phyloP scores from a whole-genome alignment of 2,329 filamentous ascomycete species.

The Stylonectria norvegica region DNA sequence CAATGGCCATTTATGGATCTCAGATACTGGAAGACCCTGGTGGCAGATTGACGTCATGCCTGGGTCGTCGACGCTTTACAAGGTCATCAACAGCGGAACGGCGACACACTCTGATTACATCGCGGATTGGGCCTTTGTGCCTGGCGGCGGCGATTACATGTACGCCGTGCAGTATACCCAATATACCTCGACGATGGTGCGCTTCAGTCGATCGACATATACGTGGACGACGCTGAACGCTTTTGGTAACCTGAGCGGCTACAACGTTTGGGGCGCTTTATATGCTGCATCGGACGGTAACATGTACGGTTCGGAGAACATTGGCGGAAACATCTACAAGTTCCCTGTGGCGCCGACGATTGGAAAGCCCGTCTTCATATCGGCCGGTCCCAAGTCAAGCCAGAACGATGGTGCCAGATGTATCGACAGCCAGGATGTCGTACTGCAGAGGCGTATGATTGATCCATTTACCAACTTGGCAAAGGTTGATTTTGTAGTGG shows the following conservation, averaged over 20 bases:
- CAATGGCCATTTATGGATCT: constrained; percentile 11
- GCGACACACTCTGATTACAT: not conserved
- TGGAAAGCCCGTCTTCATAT: not conserved
- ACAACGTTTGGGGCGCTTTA: not conserved
- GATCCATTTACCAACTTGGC: too few relatives aligned
- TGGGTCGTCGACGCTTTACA: constrained; percentile 4
- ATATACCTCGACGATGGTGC: constrained; percentile 12
- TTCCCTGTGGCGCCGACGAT: constrained; percentile 1
- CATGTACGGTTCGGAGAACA: not conserved
- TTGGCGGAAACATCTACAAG: constrained; percentile 12
- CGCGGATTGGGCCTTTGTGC: constrained; percentile 18
- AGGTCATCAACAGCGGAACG: not conserved
- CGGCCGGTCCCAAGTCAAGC: not conserved
- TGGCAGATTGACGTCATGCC: constrained; percentile 13
- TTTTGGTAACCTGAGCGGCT: constrained; percentile 6
- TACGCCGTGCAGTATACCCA: constrained; percentile 10
- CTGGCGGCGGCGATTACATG: constrained; percentile 14
- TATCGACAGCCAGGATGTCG: not conserved
- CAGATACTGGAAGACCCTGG: constrained; percentile 6
- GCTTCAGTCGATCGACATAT: constrained; percentile 7
- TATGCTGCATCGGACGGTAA: not conserved
- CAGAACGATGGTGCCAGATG: constrained; percentile 16
- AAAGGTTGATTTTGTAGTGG: too few relatives aligned
- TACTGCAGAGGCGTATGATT: too few relatives aligned
- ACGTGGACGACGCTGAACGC: constrained; percentile 3